Conservation (phyloP, 192 early-diverging fungal genomes). For the Coemansia sp. region DNA sequence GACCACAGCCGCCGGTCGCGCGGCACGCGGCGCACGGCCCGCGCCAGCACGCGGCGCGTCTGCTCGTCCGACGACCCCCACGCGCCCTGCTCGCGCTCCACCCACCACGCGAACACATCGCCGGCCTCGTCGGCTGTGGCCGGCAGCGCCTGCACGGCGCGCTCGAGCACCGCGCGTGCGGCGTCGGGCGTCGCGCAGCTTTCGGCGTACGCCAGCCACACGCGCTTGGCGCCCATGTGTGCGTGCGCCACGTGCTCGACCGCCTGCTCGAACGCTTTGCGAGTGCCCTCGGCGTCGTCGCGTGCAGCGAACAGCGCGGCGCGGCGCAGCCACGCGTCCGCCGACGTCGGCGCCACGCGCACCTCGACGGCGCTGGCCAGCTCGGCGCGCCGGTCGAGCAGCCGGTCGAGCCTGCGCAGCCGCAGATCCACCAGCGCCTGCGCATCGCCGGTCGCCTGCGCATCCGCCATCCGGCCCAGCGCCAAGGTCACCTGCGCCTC, state of each 20-base stretch:
- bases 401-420: constrained; percentile 79
- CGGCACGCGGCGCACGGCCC: constrained; percentile 78
- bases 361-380: constrained; percentile 91
- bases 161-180: constrained; percentile 71
- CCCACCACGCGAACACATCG: constrained; percentile 88
- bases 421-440: constrained; percentile 74
- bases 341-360: constrained; percentile 87
- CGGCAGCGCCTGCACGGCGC: constrained; percentile 60
- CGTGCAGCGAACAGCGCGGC: constrained; percentile 60
- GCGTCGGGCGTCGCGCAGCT: constrained; percentile 59
- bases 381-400: constrained; percentile 91
- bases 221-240: constrained; percentile 66
- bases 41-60: constrained; percentile 80
- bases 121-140: constrained; percentile 81
- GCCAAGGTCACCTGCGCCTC: constrained; percentile 67
- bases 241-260: constrained; percentile 63
- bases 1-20: constrained; percentile 89
- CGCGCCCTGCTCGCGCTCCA: constrained; percentile 73
- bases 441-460: constrained; percentile 47
- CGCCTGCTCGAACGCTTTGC: constrained; percentile 54
- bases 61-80: constrained; percentile 59
- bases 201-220: constrained; percentile 86
- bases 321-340: constrained; percentile 89
- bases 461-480: constrained; percentile 66
- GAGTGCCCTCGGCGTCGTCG: not conserved